These are phyloP conservation scores for Hippophae tibetana DNA, from an alignment of 306 rosid genomes.

Conservation along the genomic window DNA sequence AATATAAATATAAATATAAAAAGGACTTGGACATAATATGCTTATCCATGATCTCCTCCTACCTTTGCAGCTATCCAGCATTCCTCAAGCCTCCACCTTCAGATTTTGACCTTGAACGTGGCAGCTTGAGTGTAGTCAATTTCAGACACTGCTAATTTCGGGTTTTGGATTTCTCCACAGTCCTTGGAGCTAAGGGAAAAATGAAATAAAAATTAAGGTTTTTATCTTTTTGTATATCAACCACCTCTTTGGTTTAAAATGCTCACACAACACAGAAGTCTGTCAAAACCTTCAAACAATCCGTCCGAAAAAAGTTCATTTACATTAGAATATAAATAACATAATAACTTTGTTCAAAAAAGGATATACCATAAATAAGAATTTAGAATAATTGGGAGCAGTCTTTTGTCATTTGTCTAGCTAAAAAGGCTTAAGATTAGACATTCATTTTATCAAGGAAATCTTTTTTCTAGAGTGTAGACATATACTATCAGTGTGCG, in stretches of 20 bases:
- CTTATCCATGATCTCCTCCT: neutral
- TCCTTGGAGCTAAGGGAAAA: slow-evolving; percentile 72
- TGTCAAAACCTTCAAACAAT: neutral
- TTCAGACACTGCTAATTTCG: slow-evolving; percentile 34
- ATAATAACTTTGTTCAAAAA: no score
- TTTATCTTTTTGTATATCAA: neutral
- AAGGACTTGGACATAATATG: no score
- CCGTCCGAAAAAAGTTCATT: no score
- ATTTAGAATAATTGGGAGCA: neutral
- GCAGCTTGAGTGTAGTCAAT: slow-evolving; percentile 28
- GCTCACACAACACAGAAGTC: neutral
- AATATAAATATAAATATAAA: no score
- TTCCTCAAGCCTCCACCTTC: neutral
- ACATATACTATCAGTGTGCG: no score
- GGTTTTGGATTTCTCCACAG: slow-evolving; percentile 76
- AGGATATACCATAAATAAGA: no score
- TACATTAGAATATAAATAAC: no score
- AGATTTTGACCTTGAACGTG: slow-evolving; percentile 3
- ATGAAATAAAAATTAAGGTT: slow-evolving; percentile 11
- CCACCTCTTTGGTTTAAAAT: neutral
- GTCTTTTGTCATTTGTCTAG: neutral
- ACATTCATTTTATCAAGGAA: no score
- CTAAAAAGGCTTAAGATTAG: neutral
- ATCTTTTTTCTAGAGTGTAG: no score
- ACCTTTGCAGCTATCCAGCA: slow-evolving; percentile 4